Evolutionary conservation across 805 yeast genomes (phyloP), one percentile per base, ranked within the genome.

Genomic region (Debaryomyces hansenii): DNA sequence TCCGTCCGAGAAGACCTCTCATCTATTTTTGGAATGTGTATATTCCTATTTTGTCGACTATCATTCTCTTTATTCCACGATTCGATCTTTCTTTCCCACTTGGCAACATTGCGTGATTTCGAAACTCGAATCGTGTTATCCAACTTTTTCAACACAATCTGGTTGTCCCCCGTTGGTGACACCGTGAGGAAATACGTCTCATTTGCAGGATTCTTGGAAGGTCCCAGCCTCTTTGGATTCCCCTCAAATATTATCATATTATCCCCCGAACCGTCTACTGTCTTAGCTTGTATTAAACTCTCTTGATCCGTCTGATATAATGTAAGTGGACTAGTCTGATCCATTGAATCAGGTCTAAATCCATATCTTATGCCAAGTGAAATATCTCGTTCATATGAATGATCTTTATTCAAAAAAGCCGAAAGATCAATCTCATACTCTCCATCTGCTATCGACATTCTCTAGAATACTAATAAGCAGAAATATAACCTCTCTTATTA

Each of bases 341-440:
- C 75, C 71, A 72, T 62, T 21, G 72, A 60, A 42, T 68, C 73
- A 4, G 75, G 75, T 8, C 69, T 61, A 46, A 67, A 64, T 16
- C 76, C 76, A 48, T 72, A 72, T 24, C 77, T 59, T 21, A 72
- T 55, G 18, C 69, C 72, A 11, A 64, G 41, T 35, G 42, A 47
- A 12, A 31, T 39, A 4, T 34, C 42, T 16, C 21, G 27, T 24
- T 29, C 32, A 6, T 2, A 10, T 11, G 31, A 15, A 12, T 31
- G 27, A 4, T 44, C 37, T 12, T 37, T 31, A 11, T 46, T 52
- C 27, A 47, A 44, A 14, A 66, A 53, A n/a, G 50, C 58, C 41
- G 66, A 56, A 38, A 70, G 52, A 46, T 72, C 77, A 33, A 72
- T 63, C 21, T 69, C 75, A 54, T 72, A 72, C 50, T 72, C 78